Evolutionary conservation across 106 monocot genomes (phyloP).

Genomic region (Platanthera zijinensis): DNA sequence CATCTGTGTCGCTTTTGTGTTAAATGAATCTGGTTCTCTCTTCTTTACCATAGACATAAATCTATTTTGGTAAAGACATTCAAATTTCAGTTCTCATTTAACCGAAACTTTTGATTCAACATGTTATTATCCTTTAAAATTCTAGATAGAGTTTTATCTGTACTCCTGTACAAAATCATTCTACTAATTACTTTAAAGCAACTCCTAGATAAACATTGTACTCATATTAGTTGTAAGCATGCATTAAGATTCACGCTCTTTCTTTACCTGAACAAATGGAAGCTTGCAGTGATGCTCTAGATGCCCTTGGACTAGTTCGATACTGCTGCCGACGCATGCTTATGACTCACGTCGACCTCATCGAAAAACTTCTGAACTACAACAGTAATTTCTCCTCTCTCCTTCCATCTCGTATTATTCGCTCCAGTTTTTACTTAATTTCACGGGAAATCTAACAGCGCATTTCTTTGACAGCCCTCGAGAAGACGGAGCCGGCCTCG

Average conservation of each 20-base stretch:
- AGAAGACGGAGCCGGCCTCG: slow-evolving; percentile 13
- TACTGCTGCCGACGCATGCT: slow-evolving; percentile 96
- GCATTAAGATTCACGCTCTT: not conserved
- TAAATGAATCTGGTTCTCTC: too few relatives aligned
- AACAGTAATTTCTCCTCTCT: slow-evolving; percentile 37
- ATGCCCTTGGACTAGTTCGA: slow-evolving; percentile 81
- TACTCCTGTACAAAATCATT: too few relatives aligned
- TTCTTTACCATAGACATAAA: too few relatives aligned
- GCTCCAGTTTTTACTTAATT: not conserved
- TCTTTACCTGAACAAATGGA: not conserved
- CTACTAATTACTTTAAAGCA: too few relatives aligned
- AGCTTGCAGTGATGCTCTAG: slow-evolving; percentile 57
- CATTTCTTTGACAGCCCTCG: slow-evolving; percentile 13
- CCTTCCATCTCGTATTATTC: not conserved
- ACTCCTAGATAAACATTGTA: too few relatives aligned
- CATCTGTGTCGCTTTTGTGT: too few relatives aligned
- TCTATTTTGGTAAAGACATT: too few relatives aligned
- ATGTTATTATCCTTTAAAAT: too few relatives aligned
- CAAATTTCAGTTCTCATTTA: too few relatives aligned
- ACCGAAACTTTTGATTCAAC: too few relatives aligned
- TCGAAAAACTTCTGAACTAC: slow-evolving; percentile 95
- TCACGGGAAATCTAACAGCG: not conserved
- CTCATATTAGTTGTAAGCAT: too few relatives aligned
- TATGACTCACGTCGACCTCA: slow-evolving; percentile 96
- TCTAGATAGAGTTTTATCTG: too few relatives aligned